Conservation (phyloP, 495 filamentous ascomycete species). For the Chaetomium tenue region DNA sequence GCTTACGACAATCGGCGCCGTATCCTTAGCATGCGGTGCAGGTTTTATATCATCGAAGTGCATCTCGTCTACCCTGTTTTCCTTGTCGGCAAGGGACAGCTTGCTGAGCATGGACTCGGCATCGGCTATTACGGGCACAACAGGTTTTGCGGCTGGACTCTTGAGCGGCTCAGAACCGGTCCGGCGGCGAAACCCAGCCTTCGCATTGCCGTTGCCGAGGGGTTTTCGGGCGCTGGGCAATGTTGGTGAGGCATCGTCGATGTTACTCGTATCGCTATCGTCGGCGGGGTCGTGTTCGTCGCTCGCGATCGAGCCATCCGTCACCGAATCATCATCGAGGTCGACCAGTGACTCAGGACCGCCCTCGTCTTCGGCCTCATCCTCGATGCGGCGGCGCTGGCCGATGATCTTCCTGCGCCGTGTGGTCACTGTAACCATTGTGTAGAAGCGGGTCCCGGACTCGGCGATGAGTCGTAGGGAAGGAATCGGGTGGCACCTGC, state of each 20-base stretch:
- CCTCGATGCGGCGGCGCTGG: conserved; percentile 73
- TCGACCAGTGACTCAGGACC: conserved; percentile 60
- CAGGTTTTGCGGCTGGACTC: conserved; percentile 42
- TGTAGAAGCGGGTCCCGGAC: conserved; percentile 18
- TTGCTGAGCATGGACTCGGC: conserved; percentile 89
- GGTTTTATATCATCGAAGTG: conserved; percentile 62
- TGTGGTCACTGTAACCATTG: conserved; percentile 38
- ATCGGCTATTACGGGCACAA: conserved; percentile 53
- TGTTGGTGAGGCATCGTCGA: conserved; percentile 59
- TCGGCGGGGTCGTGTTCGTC: conserved; percentile 75
- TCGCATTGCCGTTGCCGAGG: conserved; percentile 41
- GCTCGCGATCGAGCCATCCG: conserved; percentile 71
- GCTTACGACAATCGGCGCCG: conserved; percentile 49
- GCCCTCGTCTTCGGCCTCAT: conserved; percentile 76
- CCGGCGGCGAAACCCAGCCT: conserved; percentile 44
- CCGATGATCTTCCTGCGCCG: conserved; percentile 71
- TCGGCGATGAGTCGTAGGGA: conserved; percentile 20
- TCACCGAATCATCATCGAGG: conserved; percentile 77
- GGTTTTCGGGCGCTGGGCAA: conserved; percentile 41
- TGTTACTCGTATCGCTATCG: conserved; percentile 71
- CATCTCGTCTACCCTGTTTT: conserved; percentile 54
- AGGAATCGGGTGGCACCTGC: conserved; percentile 22
- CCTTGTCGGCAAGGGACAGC: conserved; percentile 62
- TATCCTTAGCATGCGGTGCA: conserved; percentile 32
- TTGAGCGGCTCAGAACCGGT: conserved; percentile 30